phyloP scores from a whole-genome alignment of 441 rosid species.

The Lagerstroemia fauriei region DNA sequence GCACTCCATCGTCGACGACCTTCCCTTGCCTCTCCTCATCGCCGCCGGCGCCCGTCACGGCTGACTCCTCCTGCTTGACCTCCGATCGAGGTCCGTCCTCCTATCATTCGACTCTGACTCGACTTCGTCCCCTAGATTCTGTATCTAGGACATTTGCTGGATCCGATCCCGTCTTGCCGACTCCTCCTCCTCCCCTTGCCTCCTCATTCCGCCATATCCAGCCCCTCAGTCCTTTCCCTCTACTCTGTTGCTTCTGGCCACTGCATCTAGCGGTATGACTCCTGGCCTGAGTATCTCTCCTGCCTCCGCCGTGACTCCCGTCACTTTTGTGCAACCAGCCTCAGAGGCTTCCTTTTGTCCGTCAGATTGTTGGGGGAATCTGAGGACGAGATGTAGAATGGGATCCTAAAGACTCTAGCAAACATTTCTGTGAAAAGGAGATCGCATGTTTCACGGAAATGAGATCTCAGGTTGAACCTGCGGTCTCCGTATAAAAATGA shows the following conservation, averaged over 20 bases:
- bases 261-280: conserved; percentile 76
- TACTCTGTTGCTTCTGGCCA: conserved; percentile 45
- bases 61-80: conserved; percentile 74
- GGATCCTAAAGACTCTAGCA: too few relatives aligned
- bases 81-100: conserved; percentile 61
- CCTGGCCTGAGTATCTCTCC: conserved; percentile 71
- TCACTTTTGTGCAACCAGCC: conserved; percentile 72
- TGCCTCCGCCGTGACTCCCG: conserved; percentile 88
- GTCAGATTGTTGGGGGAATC: conserved; percentile 65
- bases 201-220: conserved; percentile 62
- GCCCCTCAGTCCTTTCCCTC: conserved; percentile 64
- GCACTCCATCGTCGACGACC: conserved; percentile 51
- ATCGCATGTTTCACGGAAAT: too few relatives aligned
- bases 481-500: too few relatives aligned
- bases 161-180: conserved; percentile 48
- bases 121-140: conserved; percentile 48
- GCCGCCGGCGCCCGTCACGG: conserved; percentile 92
- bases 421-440: too few relatives aligned
- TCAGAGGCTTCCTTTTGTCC: conserved; percentile 72
- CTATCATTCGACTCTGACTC: conserved; percentile 65
- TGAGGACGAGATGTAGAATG: conserved; percentile 72
- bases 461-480: too few relatives aligned
- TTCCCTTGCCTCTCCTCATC: conserved; percentile 70
- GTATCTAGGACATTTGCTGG: conserved; percentile 91
- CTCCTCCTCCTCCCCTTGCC: conserved; percentile 52